phyloP scores from a whole-genome alignment of 2,329 filamentous ascomycete species.

The Diaporthe helianthi region DNA sequence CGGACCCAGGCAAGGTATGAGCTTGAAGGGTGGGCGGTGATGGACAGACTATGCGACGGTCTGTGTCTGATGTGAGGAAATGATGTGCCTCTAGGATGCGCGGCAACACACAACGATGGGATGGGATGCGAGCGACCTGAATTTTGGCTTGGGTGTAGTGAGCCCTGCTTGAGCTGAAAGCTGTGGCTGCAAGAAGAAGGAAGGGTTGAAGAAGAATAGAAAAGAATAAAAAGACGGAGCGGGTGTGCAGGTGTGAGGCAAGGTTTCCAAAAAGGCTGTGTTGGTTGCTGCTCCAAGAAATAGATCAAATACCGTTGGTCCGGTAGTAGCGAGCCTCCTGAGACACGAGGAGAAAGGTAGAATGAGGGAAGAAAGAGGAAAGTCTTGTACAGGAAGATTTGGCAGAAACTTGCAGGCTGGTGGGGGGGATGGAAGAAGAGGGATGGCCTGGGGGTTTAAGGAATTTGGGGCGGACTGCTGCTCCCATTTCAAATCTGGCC shows the following conservation, averaged over 20 bases:
- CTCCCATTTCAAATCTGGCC: slow-evolving; percentile 31
- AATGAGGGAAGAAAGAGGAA: slow-evolving; percentile 48
- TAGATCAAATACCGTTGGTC: slow-evolving; percentile 38
- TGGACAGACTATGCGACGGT: slow-evolving; percentile 45
- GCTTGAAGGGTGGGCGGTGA: slow-evolving; percentile 40
- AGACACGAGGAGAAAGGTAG: slow-evolving; percentile 42
- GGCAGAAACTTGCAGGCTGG: slow-evolving; percentile 42
- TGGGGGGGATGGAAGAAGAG: slow-evolving; percentile 44
- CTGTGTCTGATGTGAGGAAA: slow-evolving; percentile 44
- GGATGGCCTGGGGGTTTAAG: slow-evolving; percentile 50
- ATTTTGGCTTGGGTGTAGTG: slow-evolving; percentile 12
- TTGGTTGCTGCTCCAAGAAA: slow-evolving; percentile 39
- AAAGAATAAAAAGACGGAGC: slow-evolving; percentile 33
- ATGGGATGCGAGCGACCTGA: slow-evolving; percentile 28
- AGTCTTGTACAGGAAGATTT: slow-evolving; percentile 50
- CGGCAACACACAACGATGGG: slow-evolving; percentile 37
- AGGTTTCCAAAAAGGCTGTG: slow-evolving; percentile 18
- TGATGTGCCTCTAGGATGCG: slow-evolving; percentile 45
- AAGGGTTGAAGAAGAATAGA: slow-evolving; percentile 31
- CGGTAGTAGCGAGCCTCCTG: slow-evolving; percentile 43
- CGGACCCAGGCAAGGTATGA: slow-evolving; percentile 40
- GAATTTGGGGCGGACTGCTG: slow-evolving; percentile 41
- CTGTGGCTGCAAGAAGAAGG: not conserved
- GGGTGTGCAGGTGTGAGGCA: slow-evolving; percentile 9
- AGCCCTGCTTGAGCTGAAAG: slow-evolving; percentile 7